Evolutionary conservation across 805 yeast species (phyloP), one percentile per base, ranked within the genome.

Genomic region (Saccharomycopsis sp.): DNA sequence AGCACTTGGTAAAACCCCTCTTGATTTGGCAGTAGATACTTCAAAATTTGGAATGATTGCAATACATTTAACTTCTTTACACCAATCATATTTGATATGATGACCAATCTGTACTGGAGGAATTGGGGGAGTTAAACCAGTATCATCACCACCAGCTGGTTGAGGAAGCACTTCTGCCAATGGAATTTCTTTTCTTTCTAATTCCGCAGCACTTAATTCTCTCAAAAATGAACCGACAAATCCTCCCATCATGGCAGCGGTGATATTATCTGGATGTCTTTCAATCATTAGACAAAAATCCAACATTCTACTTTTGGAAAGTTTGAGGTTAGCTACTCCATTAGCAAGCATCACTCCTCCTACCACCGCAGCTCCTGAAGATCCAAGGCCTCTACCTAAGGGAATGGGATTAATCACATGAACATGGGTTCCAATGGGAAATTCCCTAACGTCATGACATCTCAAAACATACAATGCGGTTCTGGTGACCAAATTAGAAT

Each of bases 171-270:
- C 87, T 51, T 80, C 83, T 40, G 83, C 76, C 42, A 92, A 66
- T 31, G 96, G 96, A 41, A 86, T 82, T 57, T 80, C 87, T 49
- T 83, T 81, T 39, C 83, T 72, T 44, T 69, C 77, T 49, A 71
- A 68, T 50, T 88, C 96, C 31, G 74, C 70, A 3, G 78, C 76
- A 26, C 76, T 66, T 44, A 92, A 64, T 47, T 84, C 94, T 53
- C 94, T 74, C 55, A 92, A 70, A 60, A 82, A 92, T 3, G 96
- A 86, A 33, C 98, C 98, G 31, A 88, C 95, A 59, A 92, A 92
- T 1, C 98, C 96, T 45, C 98, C 98, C 79, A 88, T 81, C 95
- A 92, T 86, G 28, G 98, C 95, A 25, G 98, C 98, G 10, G 96
- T 86, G 54, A 92, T 88, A 60, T 92, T 92, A 62, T 92, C 98